Base-by-base conservation (phyloP, 495 filamentous ascomycete genomes). In the Penicillium coprophilum region DNA sequence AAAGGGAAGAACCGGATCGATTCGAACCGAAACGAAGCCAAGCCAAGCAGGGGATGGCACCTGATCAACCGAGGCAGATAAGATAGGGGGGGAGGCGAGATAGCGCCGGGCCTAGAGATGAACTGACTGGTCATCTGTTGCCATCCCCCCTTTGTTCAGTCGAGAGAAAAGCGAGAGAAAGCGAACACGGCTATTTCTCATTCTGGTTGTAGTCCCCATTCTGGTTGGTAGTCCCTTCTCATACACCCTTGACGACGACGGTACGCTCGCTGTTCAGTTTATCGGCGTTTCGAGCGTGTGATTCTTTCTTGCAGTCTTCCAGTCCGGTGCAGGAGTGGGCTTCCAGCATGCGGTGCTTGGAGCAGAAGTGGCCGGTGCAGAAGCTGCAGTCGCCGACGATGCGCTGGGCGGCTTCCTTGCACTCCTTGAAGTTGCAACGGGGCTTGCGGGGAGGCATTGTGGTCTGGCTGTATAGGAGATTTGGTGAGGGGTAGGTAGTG, bases 341-440 rank as follows among this genome's bases (percentile, higher is more conserved):
- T 75, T 98, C 94, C 46, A 97, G 72, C 72, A 97, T 83, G 15
- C 94, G 81, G 77, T 98, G 94, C 77, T 90, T 92, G 50, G 87
- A 90, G 77, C 94, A 98, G 78, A 88, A 97, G 71, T 94, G 88
- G 15, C 92, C 92, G 48, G 85, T 77, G 79, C 94, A 98, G 76
- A 97, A 97, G 50, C 84, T 87, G 78, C 94, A 98, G 75, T 97
- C 94, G 10, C 95, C 95, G 41, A 96, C 89, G 67, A 97, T 96
- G 53, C 89, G 84, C 70, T 95, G 91, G 21, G 92, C 91, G 31
- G 82, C 81, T 58, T 87, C 83, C 70, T 82, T 90, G 84, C 94
- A 98, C 58, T 89, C 86, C 76, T 90, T 91, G 80, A 87, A 90
- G 58, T 82, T 86, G 81, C 94, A 98, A 56, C 86, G 83, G 60